Evolutionary conservation across 192 early-diverging fungal species (phyloP).

Genomic region (Backusella liffmaniae): DNA sequence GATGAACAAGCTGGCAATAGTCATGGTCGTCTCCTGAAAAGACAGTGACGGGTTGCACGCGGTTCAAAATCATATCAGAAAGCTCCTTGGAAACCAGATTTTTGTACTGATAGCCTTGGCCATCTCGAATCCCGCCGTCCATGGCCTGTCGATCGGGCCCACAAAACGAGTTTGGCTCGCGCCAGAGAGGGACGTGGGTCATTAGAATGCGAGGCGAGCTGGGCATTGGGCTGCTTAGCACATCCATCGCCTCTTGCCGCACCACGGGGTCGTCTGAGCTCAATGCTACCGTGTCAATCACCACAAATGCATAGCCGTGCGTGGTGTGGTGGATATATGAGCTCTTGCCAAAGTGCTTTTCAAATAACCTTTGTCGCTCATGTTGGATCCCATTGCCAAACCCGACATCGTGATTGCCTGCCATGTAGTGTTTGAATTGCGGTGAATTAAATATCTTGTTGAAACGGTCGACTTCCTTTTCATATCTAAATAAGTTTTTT

Average conservation of each 20-base stretch:
- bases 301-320: constrained; percentile 64
- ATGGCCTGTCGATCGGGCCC: constrained; percentile 60
- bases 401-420: constrained; percentile 95
- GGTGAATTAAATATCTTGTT: constrained; percentile 11
- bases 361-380: constrained; percentile 44
- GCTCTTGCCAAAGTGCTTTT: constrained; percentile 49
- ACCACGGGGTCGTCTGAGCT: constrained; percentile 40
- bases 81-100: constrained; percentile 69
- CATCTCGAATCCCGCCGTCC: constrained; percentile 41
- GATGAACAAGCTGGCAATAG: constrained; percentile 69
- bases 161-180: constrained; percentile 65
- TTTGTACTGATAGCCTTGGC: constrained; percentile 83
- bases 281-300: constrained; percentile 78
- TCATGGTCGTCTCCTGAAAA: constrained; percentile 97
- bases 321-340: constrained; percentile 48
- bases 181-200: constrained; percentile 85
- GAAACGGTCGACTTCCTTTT: constrained; percentile 54
- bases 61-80: constrained; percentile 54
- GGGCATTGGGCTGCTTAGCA: constrained; percentile 36
- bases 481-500: not conserved
- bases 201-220: constrained; percentile 62
- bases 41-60: constrained; percentile 62
- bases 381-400: constrained; percentile 61
- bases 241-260: constrained; percentile 48
- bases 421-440: constrained; percentile 55